phyloP scores from a whole-genome alignment of 2,329 filamentous ascomycete species.

The Xylariales sp. region DNA sequence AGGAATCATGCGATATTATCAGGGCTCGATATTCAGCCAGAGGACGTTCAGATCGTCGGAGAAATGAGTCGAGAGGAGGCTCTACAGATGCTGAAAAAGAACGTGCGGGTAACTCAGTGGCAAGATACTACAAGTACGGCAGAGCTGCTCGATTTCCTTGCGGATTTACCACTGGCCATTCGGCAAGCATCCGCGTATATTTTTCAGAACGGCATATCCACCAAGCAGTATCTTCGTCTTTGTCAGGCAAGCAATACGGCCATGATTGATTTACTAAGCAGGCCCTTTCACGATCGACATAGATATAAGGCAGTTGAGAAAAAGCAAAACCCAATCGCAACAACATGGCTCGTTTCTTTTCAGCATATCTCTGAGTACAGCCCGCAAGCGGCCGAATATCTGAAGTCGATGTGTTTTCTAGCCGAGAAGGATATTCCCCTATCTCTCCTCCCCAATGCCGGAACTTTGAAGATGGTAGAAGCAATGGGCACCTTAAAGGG shows the following conservation, averaged over 20 bases:
- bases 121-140: not conserved
- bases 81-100: not conserved
- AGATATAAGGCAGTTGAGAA: slow-evolving; percentile 14
- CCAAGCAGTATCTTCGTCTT: slow-evolving; percentile 14
- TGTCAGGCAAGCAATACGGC: slow-evolving; percentile 12
- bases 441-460: not conserved
- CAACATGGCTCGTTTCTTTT: slow-evolving; percentile 29
- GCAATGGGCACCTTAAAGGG: not conserved
- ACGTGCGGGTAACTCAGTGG: not conserved
- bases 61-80: not conserved
- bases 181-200: slow-evolving; percentile 29
- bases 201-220: slow-evolving; percentile 17
- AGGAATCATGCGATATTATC: slow-evolving; percentile 11
- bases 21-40: not conserved
- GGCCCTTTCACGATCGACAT: slow-evolving; percentile 20
- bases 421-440: slow-evolving; percentile 1
- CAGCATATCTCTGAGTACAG: slow-evolving; percentile 17
- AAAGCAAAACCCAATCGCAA: slow-evolving; percentile 24
- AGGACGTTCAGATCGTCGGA: not conserved
- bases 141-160: slow-evolving; percentile 22
- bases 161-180: slow-evolving; percentile 27
- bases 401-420: slow-evolving; percentile 16
- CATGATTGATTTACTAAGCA: slow-evolving; percentile 16
- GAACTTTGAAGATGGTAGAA: not conserved
- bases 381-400: slow-evolving; percentile 19